phyloP scores from a whole-genome alignment of 1,284 basidiomycete species.

The Cryptococcus sp. region DNA sequence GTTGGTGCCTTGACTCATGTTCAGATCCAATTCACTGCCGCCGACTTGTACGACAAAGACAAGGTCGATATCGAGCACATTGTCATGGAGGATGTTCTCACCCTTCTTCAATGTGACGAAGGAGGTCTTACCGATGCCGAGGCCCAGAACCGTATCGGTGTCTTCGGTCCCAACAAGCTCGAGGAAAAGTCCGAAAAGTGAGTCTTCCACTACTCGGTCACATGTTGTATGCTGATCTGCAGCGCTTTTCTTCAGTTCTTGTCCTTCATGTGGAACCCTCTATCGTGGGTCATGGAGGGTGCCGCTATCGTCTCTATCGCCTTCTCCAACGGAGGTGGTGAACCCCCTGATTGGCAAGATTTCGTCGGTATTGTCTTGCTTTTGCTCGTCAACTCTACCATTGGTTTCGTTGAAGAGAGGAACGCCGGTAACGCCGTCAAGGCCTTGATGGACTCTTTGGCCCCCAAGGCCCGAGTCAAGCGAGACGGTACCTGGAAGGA shows the following conservation, averaged over 20 bases:
- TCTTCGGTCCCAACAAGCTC: conserved; percentile 96
- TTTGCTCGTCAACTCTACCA: conserved; percentile 88
- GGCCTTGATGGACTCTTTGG: conserved; percentile 97
- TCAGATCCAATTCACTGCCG: conserved; percentile 45
- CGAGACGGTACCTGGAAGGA: conserved; percentile 78
- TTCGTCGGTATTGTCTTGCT: conserved; percentile 94
- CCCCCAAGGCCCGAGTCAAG: conserved; percentile 90
- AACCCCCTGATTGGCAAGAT: conserved; percentile 92
- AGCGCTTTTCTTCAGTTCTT: conserved; percentile 65
- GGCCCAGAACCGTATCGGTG: conserved; percentile 75
- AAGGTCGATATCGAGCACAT: conserved; percentile 98
- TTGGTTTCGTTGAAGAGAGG: conserved; percentile 97
- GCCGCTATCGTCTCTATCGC: conserved; percentile 94
- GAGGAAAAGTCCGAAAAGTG: conserved; percentile 80
- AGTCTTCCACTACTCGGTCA: conserved; percentile 4
- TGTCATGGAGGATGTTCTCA: conserved; percentile 95
- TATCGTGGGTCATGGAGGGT: conserved; percentile 99
- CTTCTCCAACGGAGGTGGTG: conserved; percentile 81
- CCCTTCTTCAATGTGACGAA: conserved; percentile 79
- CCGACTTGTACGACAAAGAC: conserved; percentile 90
- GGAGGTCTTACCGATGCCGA: conserved; percentile 73
- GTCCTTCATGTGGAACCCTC: conserved; percentile 97
- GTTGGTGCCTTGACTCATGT: conserved; percentile 6
- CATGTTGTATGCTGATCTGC: conserved; percentile 9
- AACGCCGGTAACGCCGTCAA: conserved; percentile 98